A percentile compares a stretch with the other conserved stretches of the same genome.
Conservation (phyloP, 1,139 yeast genomes). For the Blastobotrys ciferrii region DNA sequence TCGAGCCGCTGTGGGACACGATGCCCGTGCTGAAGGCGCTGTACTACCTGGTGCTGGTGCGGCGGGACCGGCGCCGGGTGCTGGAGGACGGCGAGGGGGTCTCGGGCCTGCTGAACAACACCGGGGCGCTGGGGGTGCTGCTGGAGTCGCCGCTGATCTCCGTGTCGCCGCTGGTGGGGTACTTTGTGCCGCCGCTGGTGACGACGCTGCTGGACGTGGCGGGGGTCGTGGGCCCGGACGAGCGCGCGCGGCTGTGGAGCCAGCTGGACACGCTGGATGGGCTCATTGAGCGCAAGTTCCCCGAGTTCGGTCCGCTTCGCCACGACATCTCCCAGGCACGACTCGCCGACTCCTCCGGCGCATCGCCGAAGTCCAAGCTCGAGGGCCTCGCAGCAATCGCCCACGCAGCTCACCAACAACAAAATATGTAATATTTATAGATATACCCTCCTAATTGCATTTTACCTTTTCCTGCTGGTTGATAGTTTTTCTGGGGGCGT, state of each 20-base stretch:
- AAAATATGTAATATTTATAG: no score
- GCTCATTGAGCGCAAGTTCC: slow-evolving; percentile 23
- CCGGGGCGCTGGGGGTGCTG: slow-evolving; percentile 20
- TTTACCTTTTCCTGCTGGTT: no score
- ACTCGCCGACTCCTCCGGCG: slow-evolving; percentile 1
- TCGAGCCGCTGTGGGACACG: slow-evolving; percentile 33
- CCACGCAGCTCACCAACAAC: slow-evolving; percentile 13
- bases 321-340: slow-evolving; percentile 14
- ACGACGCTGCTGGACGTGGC: slow-evolving; percentile 18
- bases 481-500: no score
- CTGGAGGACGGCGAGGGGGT: slow-evolving; percentile 10
- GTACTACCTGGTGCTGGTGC: slow-evolving; percentile 28
- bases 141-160: slow-evolving; percentile 31
- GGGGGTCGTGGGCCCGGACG: slow-evolving; percentile 8
- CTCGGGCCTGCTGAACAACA: slow-evolving; percentile 10
- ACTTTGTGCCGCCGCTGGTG: slow-evolving; percentile 26
- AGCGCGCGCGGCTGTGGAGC: slow-evolving; percentile 14
- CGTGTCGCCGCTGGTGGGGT: slow-evolving; percentile 30
- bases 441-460: no score
- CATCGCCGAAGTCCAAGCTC: slow-evolving; percentile 20
- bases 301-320: slow-evolving; percentile 22
- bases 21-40: slow-evolving; percentile 32
- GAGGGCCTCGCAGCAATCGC: slow-evolving; percentile 29
- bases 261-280: slow-evolving; percentile 24
- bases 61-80: slow-evolving; percentile 11